Evolutionary conservation across 169 alveolate species (phyloP).

Genomic region (Pseudocohnilembus persalinus): DNA sequence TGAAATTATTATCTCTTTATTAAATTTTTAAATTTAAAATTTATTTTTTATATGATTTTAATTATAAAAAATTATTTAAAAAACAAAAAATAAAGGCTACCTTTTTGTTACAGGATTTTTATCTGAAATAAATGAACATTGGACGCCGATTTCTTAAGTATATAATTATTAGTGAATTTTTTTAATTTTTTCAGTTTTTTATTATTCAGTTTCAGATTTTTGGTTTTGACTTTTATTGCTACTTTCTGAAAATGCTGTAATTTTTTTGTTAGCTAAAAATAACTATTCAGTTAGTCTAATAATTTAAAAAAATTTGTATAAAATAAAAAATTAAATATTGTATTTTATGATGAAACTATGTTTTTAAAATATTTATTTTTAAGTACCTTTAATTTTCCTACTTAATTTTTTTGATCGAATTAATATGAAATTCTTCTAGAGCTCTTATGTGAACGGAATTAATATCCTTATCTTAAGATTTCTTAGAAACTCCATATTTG

Average conservation of each 20-base stretch:
- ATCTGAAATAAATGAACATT: background rate
- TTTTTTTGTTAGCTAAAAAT: background rate
- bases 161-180: background rate
- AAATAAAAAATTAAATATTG: no score
- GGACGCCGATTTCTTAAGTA: background rate
- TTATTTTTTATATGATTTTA: no score
- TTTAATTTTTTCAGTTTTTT: background rate
- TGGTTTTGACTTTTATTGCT: no score
- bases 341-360: no score
- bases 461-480: background rate
- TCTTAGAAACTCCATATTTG: background rate
- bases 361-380: no score
- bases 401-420: background rate
- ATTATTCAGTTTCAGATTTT: background rate
- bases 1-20: background rate
- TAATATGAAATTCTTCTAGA: background rate
- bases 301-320: no score
- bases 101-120: background rate
- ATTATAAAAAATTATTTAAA: no score
- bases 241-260: background rate
- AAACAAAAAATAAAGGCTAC: background rate
- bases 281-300: background rate
- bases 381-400: background rate
- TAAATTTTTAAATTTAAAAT: no score
- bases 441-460: background rate